phyloP scores from a whole-genome alignment of 169 alveolate genomes.

The Ichthyophthirius multifiliis region DNA sequence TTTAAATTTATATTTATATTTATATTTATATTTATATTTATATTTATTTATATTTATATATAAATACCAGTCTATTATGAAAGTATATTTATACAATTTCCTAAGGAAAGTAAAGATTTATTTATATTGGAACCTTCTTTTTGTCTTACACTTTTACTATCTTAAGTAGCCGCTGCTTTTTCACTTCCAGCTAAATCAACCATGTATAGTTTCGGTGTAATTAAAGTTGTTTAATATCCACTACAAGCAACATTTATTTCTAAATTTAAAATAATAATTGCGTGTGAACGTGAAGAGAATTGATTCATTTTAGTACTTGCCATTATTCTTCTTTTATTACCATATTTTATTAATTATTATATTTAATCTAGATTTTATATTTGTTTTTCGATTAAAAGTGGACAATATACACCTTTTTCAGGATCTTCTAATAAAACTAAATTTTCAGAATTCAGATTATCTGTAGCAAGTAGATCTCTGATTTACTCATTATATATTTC shows the following conservation, averaged over 20 bases:
- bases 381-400: conserved; percentile 35
- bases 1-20: not conserved
- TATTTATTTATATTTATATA: no score
- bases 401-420: conserved; percentile 40
- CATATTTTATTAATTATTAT: conserved; percentile 32
- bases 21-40: no score
- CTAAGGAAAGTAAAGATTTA: conserved; percentile 52
- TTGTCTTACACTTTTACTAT: conserved; percentile 38
- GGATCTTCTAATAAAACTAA: conserved; percentile 48
- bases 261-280: conserved; percentile 43
- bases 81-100: conserved; percentile 57
- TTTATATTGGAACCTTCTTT: conserved; percentile 66
- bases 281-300: conserved; percentile 55
- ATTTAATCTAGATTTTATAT: conserved; percentile 32
- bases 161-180: conserved; percentile 38
- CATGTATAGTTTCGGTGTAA: conserved; percentile 44
- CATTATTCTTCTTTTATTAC: conserved; percentile 54
- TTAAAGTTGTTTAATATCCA: conserved; percentile 14
- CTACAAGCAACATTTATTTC: conserved; percentile 38
- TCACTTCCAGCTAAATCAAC: conserved; percentile 74
- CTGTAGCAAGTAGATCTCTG: conserved; percentile 49
- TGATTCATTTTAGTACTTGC: conserved; percentile 54
- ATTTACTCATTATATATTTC: conserved; percentile 68
- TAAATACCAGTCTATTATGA: conserved; percentile 19
- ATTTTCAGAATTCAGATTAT: conserved; percentile 20